These are phyloP conservation scores for Gymnopilus dilepis DNA, from an alignment of 768 basidiomycete genomes.

Conservation along the genomic window DNA sequence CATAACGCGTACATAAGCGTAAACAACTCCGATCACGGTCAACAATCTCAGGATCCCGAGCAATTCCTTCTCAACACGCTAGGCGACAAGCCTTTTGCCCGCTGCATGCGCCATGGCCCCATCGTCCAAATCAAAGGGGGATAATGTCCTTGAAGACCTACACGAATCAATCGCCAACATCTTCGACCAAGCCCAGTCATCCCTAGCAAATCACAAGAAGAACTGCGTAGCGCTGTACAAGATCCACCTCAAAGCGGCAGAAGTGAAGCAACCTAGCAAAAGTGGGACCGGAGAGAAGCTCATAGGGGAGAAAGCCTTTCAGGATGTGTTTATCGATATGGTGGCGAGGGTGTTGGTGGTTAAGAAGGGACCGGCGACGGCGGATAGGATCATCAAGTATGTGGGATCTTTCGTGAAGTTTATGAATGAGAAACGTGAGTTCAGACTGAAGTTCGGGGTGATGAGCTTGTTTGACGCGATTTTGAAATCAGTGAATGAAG, in stretches of 20 bases:
- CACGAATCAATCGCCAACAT: slow-evolving; percentile 43
- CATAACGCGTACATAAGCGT: slow-evolving; percentile 34
- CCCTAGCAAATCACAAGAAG: slow-evolving; percentile 90
- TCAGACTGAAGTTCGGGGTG: neutral
- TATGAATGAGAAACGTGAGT: slow-evolving; percentile 81
- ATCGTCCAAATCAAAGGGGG: slow-evolving; percentile 22
- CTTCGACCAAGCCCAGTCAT: slow-evolving; percentile 83
- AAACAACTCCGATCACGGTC: slow-evolving; percentile 23
- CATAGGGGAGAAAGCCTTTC: slow-evolving; percentile 81
- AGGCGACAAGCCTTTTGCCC: too few relatives aligned
- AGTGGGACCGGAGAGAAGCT: slow-evolving; percentile 50
- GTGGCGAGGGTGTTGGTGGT: slow-evolving; percentile 72
- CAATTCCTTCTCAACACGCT: neutral
- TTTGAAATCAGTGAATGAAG: slow-evolving; percentile 31
- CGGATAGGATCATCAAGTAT: slow-evolving; percentile 87
- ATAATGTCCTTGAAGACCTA: slow-evolving; percentile 35
- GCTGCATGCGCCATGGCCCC: slow-evolving; percentile 28
- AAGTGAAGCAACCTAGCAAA: slow-evolving; percentile 54
- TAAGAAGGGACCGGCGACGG: slow-evolving; percentile 86
- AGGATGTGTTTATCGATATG: slow-evolving; percentile 75
- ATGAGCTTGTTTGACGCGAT: neutral
- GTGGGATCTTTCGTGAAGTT: slow-evolving; percentile 84
- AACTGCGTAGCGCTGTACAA: slow-evolving; percentile 89
- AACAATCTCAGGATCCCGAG: slow-evolving; percentile 14
- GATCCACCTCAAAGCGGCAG: slow-evolving; percentile 70